Base-by-base conservation (phyloP, 2,329 filamentous ascomycete genomes). In the Alternaria incomplexa region DNA sequence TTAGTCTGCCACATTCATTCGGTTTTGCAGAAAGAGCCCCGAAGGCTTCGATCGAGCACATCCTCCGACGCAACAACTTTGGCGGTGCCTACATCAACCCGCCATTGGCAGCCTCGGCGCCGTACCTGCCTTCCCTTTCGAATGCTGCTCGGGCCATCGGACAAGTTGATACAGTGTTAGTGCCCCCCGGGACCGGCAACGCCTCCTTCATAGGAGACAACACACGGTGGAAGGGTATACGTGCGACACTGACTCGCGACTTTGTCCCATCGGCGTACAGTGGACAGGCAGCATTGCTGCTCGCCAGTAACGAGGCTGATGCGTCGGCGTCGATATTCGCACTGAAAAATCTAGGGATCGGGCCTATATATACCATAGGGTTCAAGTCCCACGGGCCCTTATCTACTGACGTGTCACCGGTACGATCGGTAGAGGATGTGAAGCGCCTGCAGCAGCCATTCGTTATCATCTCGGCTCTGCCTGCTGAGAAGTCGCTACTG, bases 1-100 rank as follows among this genome's bases (percentile, higher is more conserved):
- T 96, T 10, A 92, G 93, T n/a, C 82, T 96, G n/a, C 93, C 93
- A 11, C 92, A 96, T 73, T 89, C 91, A 51, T 92, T 96, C 69
- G 86, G 88, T 13, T 89, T 91, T 40, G 88, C 95, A 9, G 92
- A 95, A 77, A 85, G 91, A 57, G 88, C 89, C 5, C 84, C 88
- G 5, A 89, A 86, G 66, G 88, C 87, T 2, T 86, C 88, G 15
- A 86, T 96, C 64, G 91, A 94, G 75, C 83, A 88, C 1, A 90
- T 92, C 79, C 88, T 93, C 70, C 87, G 89, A 61, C 90, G 93
- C 73, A 87, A 87, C 56, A 87, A 89, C 57, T 96, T 97, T 79
- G 93, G 93, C 45, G 93, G 93, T 43, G 92, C 92, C 32, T 94
- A 92, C 73, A 85, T 96, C 64, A 91, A 91, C 72, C 92, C 92